These are phyloP conservation scores for Entamoeba invadens DNA, from an alignment of 208 protist genomes.

Conservation along the genomic window DNA sequence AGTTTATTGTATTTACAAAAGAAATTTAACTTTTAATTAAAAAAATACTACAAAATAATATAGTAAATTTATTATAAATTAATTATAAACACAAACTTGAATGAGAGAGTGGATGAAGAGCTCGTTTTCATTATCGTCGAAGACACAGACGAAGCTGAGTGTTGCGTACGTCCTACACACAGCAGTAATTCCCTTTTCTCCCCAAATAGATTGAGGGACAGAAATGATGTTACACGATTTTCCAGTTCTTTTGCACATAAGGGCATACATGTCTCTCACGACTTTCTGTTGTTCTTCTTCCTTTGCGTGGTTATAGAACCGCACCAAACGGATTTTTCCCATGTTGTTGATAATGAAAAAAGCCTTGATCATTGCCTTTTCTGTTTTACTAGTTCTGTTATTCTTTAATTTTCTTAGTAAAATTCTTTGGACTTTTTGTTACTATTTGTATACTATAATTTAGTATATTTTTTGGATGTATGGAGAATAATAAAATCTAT, in stretches of 20 bases:
- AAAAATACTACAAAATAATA: no score
- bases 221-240: background rate
- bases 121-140: background rate
- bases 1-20: no score
- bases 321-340: background rate
- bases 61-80: no score
- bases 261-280: background rate
- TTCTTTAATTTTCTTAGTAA: background rate
- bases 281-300: background rate
- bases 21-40: no score
- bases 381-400: background rate
- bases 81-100: no score
- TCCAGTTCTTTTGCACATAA: background rate
- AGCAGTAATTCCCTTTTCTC: background rate
- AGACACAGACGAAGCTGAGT: background rate
- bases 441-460: no score
- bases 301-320: background rate
- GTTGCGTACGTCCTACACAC: background rate
- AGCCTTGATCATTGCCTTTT: background rate
- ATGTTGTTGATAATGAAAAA: background rate
- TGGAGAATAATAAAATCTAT: no score
- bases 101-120: background rate
- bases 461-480: no score
- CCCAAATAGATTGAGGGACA: background rate
- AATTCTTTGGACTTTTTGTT: no score